Base-by-base conservation (phyloP, 2,329 filamentous ascomycete genomes). In the Fusarium tricinctum region DNA sequence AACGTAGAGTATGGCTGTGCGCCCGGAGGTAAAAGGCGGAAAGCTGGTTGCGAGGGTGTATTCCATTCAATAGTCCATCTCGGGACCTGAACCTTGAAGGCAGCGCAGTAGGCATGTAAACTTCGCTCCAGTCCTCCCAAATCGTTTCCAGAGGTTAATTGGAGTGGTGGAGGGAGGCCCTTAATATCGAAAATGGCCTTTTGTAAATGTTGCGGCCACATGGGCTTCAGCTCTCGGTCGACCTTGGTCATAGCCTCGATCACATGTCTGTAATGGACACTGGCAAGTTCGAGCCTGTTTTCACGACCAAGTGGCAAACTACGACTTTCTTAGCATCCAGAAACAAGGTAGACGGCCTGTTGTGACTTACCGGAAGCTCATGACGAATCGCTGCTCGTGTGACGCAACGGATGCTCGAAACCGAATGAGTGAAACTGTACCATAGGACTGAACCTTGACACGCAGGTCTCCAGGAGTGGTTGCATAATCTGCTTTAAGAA, bases 151-250 rank as follows among this genome's bases (percentile, higher is more conserved):
- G 84, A 82, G 1, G 86, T 85, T 28, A 88, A 75, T 58, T 86
- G 83, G 53, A 86, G 81, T 8, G 84, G 83, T 13, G 85, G 82
- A 9, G 84, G 81, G 15, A 87, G 80, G 9, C 85, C 85, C 42
- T 81, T 80, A 51, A 88, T 81, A 49, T 82, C 81, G 67, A 88
- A 88, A 6, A 87, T 82, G 40, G 79, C 78, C 35, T 83, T 82
- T 66, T 87, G 86, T 75, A 86, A 82, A 38, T 85, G 79, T 52
- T 86, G 82, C 12, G 86, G 86, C 86, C 86, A 88, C 59, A 84
- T 84, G 0, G 86, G 86, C 71, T 87, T 88, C 44, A 88, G 75
- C 55, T 83, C 84, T 38, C 85, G 83, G 70, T 88, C 86, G 28
- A 82, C 82, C 55, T 83, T 85, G 57, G 85, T 85, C 32, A 88